A percentile compares a stretch with the other conserved stretches of the same genome.
Conservation (phyloP, 768 basidiomycete genomes). For the Hypsizygus marmoreus region DNA sequence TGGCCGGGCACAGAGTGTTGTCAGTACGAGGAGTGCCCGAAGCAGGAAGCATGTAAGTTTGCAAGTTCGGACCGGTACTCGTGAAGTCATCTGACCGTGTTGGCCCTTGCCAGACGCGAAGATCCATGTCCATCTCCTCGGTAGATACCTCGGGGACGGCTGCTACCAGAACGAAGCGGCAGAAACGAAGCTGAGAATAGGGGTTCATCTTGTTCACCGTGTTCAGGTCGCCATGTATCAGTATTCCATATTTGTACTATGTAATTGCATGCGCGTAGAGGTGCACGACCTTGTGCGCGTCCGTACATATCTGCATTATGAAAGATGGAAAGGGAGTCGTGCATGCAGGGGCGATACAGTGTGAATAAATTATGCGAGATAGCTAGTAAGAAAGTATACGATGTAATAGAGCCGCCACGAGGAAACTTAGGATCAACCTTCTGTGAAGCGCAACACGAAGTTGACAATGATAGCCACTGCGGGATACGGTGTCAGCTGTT, state of each 20-base stretch:
- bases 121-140: conserved; percentile 76
- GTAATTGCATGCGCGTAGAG: no score
- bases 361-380: conserved; percentile 1
- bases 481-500: no score
- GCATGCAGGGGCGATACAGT: conserved; percentile 4
- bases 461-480: conserved; percentile 84
- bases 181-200: conserved; percentile 47
- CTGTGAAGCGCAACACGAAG: conserved; percentile 80
- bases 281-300: no score
- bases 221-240: not conserved
- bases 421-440: conserved; percentile 22
- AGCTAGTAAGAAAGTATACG: not conserved
- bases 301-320: no score
- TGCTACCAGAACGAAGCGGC: conserved; percentile 56
- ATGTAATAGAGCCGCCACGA: not conserved
- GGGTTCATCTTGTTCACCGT: not conserved
- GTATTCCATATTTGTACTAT: no score
- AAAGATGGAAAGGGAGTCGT: no score
- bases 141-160: conserved; percentile 65
- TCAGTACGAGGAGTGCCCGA: conserved; percentile 57
- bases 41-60: conserved; percentile 61
- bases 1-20: conserved; percentile 65
- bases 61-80: not conserved
- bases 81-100: conserved; percentile 1
- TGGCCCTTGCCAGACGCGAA: conserved; percentile 41